Conservation (phyloP, 345 rosid species). For the Bruguiera sexangula region DNA sequence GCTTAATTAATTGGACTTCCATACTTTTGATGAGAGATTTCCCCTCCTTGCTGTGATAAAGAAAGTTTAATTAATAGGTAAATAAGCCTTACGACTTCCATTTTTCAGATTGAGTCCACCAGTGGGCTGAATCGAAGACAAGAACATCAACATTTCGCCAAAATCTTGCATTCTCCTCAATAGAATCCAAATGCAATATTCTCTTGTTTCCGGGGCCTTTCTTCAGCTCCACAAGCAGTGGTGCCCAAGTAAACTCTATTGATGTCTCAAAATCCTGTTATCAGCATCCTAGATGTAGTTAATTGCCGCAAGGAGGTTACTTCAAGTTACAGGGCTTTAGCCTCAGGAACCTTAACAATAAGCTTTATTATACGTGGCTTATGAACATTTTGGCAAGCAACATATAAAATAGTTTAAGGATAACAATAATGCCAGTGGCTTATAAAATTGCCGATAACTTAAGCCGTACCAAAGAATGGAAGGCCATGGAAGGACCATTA, state of each 20-base stretch:
- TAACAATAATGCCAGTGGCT: too few species aligned
- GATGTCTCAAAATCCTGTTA: constrained; percentile 72
- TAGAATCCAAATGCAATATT: constrained; percentile 73
- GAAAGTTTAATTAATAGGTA: background rate
- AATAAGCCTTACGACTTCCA: constrained; percentile 54
- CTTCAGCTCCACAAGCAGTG: constrained; percentile 78
- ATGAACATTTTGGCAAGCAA: too few species aligned
- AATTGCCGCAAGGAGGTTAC: background rate
- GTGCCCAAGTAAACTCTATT: constrained; percentile 91
- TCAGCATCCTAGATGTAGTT: background rate
- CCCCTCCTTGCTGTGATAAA: too few species aligned
- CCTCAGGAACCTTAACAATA: background rate
- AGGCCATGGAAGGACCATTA: constrained; percentile 83
- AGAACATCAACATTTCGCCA: constrained; percentile 85
- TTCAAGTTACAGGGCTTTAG: background rate
- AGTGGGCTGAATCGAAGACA: constrained; percentile 93
- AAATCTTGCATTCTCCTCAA: constrained; percentile 86
- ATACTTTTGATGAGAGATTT: too few species aligned
- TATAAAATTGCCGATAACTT: too few species aligned
- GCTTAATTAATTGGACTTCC: background rate
- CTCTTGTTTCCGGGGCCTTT: constrained; percentile 53
- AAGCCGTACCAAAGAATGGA: constrained; percentile 63
- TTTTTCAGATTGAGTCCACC: constrained; percentile 96
- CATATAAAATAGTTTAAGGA: too few species aligned
- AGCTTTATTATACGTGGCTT: background rate